Base-by-base conservation (phyloP, 1,284 basidiomycete genomes). In the Amylostereum areolatum region DNA sequence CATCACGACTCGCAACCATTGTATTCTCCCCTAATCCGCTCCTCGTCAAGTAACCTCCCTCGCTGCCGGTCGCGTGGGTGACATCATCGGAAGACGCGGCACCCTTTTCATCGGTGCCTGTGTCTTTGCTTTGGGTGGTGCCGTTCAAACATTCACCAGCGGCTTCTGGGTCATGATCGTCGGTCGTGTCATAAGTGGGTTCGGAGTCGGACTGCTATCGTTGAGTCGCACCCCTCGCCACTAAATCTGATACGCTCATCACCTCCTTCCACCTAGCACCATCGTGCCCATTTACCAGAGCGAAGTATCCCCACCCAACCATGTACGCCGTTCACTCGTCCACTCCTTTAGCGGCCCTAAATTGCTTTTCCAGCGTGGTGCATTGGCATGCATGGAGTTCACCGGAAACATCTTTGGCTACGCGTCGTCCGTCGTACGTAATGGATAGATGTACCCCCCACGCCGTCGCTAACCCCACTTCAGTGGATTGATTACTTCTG, bases 271-370 rank as follows among this genome's bases (percentile, higher is more conserved):
- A 30, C 28, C 10, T 60, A 92, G 92, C 47, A 97, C 95, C 52
- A 93, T 97, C 55, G 96, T 98, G 25, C 96, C 96, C 5, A 97
- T 97, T 53, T 99, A 97, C 66, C 96, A 97, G 70, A 91, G 89
- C 58, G 96, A 98, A 72, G 92, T 98, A 46, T 96, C 92, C 2
- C 94, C 95, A 11, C 91, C 96, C 2, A 81, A 92, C 62, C 92
- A 97, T 71, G 91, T 90, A 63, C 49, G 87, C 70, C 37, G 44
- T 40, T 47, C 8, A 42, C 51, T 12, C 41, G 43, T 18, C 37
- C 36, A 32, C 46, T 49, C 18, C 52, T 46, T 45, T 25, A 50
- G 46, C 61, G 55, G 57, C 24, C 49, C 29, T 24, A n/a, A 24
- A 33, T 1, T 42, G 43, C 37, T 32, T 12, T 25, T 54, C 18